Evolutionary conservation across 176 grass and related monocot species (phyloP).

Genomic region (Eragrostis nindensis): DNA sequence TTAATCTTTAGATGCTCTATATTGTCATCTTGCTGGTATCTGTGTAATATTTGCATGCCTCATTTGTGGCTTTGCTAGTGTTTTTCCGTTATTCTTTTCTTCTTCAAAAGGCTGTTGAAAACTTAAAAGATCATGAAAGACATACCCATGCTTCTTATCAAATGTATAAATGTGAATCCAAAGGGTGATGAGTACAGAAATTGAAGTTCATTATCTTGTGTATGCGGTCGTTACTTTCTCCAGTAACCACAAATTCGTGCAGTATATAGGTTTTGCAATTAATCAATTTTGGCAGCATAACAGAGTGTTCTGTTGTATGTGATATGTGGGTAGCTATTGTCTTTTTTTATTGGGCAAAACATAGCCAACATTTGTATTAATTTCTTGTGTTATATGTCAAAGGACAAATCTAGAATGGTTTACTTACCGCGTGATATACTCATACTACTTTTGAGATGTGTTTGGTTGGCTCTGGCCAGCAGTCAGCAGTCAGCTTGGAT

Average conservation of each 20-base stretch:
- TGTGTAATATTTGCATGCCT: conserved; percentile 13
- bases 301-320: not conserved
- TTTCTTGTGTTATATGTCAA: not conserved
- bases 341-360: not conserved
- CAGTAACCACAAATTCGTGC: conserved; percentile 10
- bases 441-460: conserved; percentile 18
- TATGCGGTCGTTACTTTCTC: not conserved
- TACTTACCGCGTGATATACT: not conserved
- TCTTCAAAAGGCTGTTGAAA: not conserved
- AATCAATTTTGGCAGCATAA: not conserved
- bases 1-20: conserved; percentile 9
- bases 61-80: not conserved
- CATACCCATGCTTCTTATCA: not conserved
- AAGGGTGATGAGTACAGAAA: not conserved
- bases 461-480: not conserved
- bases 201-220: not conserved
- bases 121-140: conserved; percentile 18
- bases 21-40: conserved; percentile 7
- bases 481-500: not conserved
- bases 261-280: not conserved
- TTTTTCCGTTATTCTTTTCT: not conserved
- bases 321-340: conserved; percentile 27
- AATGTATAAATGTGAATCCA: not conserved
- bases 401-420: conserved; percentile 4
- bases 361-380: not conserved